A percentile compares a stretch with the other conserved stretches of the same genome.
Conservation (phyloP, 2,329 filamentous ascomycete species). For the Drechslerella stenobrocha region DNA sequence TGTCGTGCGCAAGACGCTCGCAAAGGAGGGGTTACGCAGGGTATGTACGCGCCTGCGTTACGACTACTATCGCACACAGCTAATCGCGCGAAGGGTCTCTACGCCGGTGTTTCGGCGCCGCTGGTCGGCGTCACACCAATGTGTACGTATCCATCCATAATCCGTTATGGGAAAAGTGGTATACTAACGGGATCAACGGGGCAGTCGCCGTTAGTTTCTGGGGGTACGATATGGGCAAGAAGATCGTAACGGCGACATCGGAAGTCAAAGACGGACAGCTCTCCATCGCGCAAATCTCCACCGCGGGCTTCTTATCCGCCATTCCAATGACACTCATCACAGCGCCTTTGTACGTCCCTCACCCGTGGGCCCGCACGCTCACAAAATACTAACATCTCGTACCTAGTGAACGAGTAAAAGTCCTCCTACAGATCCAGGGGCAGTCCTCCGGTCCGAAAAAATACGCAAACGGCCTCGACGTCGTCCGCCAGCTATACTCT, state of each 20-base stretch:
- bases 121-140: conserved; percentile 96
- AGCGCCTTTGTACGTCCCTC: conserved; percentile 69
- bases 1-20: conserved; percentile 84
- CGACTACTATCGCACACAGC: not conserved
- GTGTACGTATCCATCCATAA: conserved; percentile 68
- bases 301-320: conserved; percentile 95
- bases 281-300: conserved; percentile 82
- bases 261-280: conserved; percentile 68
- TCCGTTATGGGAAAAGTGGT: not conserved
- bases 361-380: not conserved
- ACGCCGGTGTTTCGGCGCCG: conserved; percentile 95
- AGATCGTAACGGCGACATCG: conserved; percentile 72
- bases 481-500: conserved; percentile 88
- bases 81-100: conserved; percentile 67
- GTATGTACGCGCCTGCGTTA: conserved; percentile 54
- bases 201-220: conserved; percentile 71
- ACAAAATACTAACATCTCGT: conserved; percentile 8
- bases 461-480: conserved; percentile 83
- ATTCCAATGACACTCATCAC: conserved; percentile 98
- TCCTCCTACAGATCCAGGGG: conserved; percentile 95
- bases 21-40: conserved; percentile 74
- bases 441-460: conserved; percentile 90
- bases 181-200: conserved; percentile 5
- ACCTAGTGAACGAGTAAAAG: conserved; percentile 86
- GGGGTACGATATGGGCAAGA: conserved; percentile 96